phyloP scores from a whole-genome alignment of 2,329 filamentous ascomycete genomes.

The Hypoxylon sp. region DNA sequence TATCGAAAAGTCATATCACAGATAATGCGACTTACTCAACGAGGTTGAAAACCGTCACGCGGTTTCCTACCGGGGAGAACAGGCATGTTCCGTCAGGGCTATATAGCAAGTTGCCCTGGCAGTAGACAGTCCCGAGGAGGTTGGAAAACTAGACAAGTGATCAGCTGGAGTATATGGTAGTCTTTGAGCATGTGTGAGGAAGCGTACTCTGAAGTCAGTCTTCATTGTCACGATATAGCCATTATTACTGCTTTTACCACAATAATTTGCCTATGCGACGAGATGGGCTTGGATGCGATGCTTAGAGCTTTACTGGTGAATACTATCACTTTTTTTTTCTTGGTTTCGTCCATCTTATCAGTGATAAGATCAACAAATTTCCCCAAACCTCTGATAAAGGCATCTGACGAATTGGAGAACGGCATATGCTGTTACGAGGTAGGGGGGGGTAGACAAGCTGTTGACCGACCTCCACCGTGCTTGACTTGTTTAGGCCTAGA shows the following conservation, averaged over 20 bases:
- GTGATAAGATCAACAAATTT: slow-evolving; percentile 39
- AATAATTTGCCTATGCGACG: slow-evolving; percentile 14
- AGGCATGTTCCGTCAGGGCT: slow-evolving; percentile 95
- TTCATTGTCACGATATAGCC: slow-evolving; percentile 74
- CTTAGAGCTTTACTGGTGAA: no score
- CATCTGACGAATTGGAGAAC: slow-evolving; percentile 8
- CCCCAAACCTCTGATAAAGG: slow-evolving; percentile 7
- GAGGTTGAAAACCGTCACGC: slow-evolving; percentile 94
- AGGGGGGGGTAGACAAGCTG: no score
- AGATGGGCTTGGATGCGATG: not conserved
- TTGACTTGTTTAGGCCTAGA: slow-evolving; percentile 17
- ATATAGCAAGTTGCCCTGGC: slow-evolving; percentile 96
- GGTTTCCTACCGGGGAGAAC: slow-evolving; percentile 94
- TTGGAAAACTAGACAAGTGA: slow-evolving; percentile 81
- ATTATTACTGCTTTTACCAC: slow-evolving; percentile 23
- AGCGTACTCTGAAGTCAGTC: slow-evolving; percentile 92
- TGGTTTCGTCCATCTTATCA: slow-evolving; percentile 43
- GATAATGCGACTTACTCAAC: slow-evolving; percentile 73
- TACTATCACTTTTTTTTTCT: slow-evolving; percentile 42
- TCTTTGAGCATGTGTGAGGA: not conserved
- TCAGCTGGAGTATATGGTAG: slow-evolving; percentile 17
- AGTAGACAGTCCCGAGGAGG: slow-evolving; percentile 96
- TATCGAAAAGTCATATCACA: not conserved
- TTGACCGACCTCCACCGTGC: slow-evolving; percentile 7
- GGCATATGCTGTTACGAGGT: not conserved